A percentile compares a stretch with the other conserved stretches of the same genome.
phyloP scores from a whole-genome alignment of 495 filamentous ascomycete species.

The Letharia columbiana region DNA sequence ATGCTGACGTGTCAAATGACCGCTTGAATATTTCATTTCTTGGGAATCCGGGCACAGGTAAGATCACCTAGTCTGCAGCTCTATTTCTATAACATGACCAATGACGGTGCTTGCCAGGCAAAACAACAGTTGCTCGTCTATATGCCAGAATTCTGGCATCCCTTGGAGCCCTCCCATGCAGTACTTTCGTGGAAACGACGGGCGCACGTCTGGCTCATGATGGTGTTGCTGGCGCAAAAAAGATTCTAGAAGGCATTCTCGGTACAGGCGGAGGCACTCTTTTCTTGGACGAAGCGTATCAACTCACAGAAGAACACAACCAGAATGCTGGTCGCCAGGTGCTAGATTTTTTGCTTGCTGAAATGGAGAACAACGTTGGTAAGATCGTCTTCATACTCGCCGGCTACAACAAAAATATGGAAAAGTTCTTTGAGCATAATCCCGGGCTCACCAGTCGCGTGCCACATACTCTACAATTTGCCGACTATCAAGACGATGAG shows the following conservation, averaged over 20 bases:
- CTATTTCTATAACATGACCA: conserved; percentile 13
- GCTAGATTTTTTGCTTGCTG: conserved; percentile 65
- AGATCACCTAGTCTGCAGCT: conserved; percentile 6
- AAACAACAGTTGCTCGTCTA: conserved; percentile 72
- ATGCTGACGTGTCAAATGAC: conserved; percentile 45
- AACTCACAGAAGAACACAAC: conserved; percentile 41
- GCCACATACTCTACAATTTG: conserved; percentile 55
- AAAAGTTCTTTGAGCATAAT: conserved; percentile 70
- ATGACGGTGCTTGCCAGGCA: conserved; percentile 40
- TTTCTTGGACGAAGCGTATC: conserved; percentile 72
- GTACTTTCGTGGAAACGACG: conserved; percentile 54
- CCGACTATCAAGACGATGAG: conserved; percentile 61
- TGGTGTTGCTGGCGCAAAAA: conserved; percentile 49
- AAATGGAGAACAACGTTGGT: conserved; percentile 66
- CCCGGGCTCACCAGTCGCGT: conserved; percentile 66
- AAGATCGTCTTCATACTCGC: conserved; percentile 72
- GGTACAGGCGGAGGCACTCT: conserved; percentile 57
- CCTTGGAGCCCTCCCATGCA: conserved; percentile 47
- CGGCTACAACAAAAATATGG: conserved; percentile 72
- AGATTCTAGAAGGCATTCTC: conserved; percentile 47
- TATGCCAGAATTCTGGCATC: conserved; percentile 62
- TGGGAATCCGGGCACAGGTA: conserved; percentile 76
- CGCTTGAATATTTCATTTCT: conserved; percentile 57
- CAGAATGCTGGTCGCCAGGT: conserved; percentile 47
- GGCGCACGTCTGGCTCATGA: conserved; percentile 58